phyloP scores from a whole-genome alignment of 1,284 basidiomycete genomes.

The Hemileia vastatrix region DNA sequence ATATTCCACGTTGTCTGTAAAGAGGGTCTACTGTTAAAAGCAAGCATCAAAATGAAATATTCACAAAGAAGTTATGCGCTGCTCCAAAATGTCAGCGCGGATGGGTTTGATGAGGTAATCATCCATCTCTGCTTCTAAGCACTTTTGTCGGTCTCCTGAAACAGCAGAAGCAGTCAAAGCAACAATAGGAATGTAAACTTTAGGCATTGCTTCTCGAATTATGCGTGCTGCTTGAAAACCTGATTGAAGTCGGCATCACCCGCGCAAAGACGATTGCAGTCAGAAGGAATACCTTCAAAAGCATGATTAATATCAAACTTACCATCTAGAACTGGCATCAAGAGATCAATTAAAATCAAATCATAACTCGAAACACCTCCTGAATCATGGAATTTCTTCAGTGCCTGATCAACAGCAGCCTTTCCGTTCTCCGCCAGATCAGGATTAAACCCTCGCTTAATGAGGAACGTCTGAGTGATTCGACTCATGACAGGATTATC shows the following conservation, averaged over 20 bases:
- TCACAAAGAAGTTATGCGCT: slow-evolving; percentile 6
- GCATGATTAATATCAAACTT: slow-evolving; percentile 11
- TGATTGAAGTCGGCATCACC: neutral
- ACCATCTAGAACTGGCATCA: slow-evolving; percentile 15
- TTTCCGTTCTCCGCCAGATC: slow-evolving; percentile 37
- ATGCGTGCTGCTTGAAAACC: slow-evolving; percentile 6
- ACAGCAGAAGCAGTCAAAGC: slow-evolving; percentile 32
- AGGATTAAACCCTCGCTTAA: slow-evolving; percentile 39
- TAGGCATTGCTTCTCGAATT: slow-evolving; percentile 4
- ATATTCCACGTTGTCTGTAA: no score
- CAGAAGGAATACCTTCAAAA: neutral
- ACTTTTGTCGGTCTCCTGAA: slow-evolving; percentile 38
- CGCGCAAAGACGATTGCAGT: neutral
- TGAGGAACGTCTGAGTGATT: slow-evolving; percentile 38
- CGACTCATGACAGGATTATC: slow-evolving; percentile 40
- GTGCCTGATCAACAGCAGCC: slow-evolving; percentile 15
- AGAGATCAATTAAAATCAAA: slow-evolving; percentile 25
- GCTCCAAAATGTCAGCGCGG: slow-evolving; percentile 34
- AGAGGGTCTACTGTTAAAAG: no score
- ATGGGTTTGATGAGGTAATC: slow-evolving; percentile 41
- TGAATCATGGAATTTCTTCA: slow-evolving; percentile 1
- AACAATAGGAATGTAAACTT: slow-evolving; percentile 8
- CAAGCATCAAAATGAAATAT: neutral
- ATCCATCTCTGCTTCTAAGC: slow-evolving; percentile 31
- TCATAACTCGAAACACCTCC: slow-evolving; percentile 29